Percentiles rank a stretch among this genome's conserved stretches.
phyloP scores from a whole-genome alignment of 116 monocot species.

The Iris pallida region DNA sequence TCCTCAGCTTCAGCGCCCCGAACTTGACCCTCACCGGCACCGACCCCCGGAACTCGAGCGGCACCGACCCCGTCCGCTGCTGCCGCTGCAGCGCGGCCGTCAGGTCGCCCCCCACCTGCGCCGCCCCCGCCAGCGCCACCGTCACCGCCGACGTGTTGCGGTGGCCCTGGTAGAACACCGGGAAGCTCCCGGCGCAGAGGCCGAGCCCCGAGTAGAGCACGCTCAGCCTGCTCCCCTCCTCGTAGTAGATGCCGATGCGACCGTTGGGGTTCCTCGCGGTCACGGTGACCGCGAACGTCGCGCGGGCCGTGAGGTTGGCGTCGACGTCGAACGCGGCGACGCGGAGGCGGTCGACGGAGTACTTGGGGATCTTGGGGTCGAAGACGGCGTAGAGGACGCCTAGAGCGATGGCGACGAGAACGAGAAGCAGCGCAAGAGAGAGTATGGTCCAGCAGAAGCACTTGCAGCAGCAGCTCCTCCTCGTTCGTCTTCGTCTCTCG shows the following conservation, averaged over 20 bases:
- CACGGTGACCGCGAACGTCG: constrained; percentile 57
- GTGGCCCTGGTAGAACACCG: constrained; percentile 90
- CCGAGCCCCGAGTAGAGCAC: constrained; percentile 29
- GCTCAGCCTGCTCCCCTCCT: constrained; percentile 33
- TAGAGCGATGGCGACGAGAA: constrained; percentile 28
- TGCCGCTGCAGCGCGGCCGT: constrained; percentile 39
- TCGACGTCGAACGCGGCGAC: constrained; percentile 28
- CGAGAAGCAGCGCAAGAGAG: constrained; percentile 30
- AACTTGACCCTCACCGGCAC: constrained; percentile 74
- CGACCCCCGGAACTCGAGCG: constrained; percentile 42
- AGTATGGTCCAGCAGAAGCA: constrained; percentile 40
- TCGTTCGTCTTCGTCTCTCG: constrained; percentile 22
- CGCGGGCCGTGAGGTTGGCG: constrained; percentile 15
- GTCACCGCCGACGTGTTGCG: constrained; percentile 62
- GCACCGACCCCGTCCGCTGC: constrained; percentile 59
- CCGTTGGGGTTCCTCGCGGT: constrained; percentile 76
- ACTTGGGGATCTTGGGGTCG: constrained; percentile 42
- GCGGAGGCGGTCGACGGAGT: constrained; percentile 41
- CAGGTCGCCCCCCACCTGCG: constrained; percentile 29
- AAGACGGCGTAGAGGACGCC: constrained; percentile 48
- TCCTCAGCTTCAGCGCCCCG: constrained; percentile 58
- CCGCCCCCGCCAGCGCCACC: constrained; percentile 38
- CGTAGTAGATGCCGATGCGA: constrained; percentile 72
- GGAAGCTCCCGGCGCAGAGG: constrained; percentile 48
- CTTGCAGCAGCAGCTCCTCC: constrained; percentile 21